Evolutionary conservation across 768 basidiomycete genomes (phyloP), one percentile per base, ranked within the genome.

Genomic region (Termitomyces sp.): DNA sequence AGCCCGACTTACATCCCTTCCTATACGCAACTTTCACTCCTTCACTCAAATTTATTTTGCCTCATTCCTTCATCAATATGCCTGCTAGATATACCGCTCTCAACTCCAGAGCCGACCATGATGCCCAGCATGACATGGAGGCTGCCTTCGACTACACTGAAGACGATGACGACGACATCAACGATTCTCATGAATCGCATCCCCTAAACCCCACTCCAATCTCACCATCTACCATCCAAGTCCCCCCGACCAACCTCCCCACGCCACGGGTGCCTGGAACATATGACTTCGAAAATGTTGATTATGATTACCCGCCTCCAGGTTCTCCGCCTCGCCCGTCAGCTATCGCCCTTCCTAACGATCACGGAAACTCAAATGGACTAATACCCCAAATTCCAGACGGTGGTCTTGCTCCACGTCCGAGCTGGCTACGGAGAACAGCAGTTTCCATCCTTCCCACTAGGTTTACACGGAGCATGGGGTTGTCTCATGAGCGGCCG

Each of bases 71-170:
- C 30, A 48, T 44, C 58, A 61, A 49, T 58, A 81, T 80, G 79
- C 70, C 85, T 65, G 79, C 76, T 63, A 82, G 84, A 64, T 91
- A 91, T 79, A 83, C 84, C 1, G 84, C 88, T 59, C 72, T 91
- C 47, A 85, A 81, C 63, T 78, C 81, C 22, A 76, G 75, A 65
- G 72, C 77, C 18, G 81, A 82, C 68, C 74, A 72, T 48, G 74
- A 78, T 56, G 70, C 76, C 9, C 74, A 77, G 20, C 36, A 59
- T 49, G 69, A 73, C 57, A 85, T 95, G 82, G 88, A 94, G 68
- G 91, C 91, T 24, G 92, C 93, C 2, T 95, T 95, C 64, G 87
- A 87, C 69, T 88, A 90, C 64, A 81, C 84, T 4, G 91, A 91
- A 57, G 87, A 87, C 61, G 86, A 89, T 49, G 84, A 84, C 58